phyloP scores from a whole-genome alignment of 768 basidiomycete genomes.

The Cystofilobasidium ferigula region DNA sequence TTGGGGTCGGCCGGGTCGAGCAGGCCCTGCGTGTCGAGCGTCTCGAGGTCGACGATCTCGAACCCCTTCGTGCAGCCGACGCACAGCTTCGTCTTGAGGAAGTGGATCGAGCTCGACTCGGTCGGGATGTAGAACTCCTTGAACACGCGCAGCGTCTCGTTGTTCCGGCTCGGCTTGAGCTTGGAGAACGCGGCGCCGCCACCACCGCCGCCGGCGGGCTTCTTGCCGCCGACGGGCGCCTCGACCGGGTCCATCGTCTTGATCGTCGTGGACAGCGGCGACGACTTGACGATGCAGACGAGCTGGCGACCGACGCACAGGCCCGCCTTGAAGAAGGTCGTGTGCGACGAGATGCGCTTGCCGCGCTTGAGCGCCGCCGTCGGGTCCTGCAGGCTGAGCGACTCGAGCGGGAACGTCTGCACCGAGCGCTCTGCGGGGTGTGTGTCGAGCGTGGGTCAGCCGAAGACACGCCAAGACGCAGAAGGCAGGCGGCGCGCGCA shows the following conservation, averaged over 20 bases:
- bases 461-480: neutral
- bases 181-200: slow-evolving; percentile 60
- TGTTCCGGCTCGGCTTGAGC: slow-evolving; percentile 74
- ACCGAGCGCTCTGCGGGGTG: slow-evolving; percentile 86
- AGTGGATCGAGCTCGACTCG: slow-evolving; percentile 91
- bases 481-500: slow-evolving; percentile 33
- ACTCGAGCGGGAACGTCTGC: slow-evolving; percentile 88
- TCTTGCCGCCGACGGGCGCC: slow-evolving; percentile 47
- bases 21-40: slow-evolving; percentile 88
- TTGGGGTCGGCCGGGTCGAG: slow-evolving; percentile 83
- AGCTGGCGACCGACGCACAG: slow-evolving; percentile 79
- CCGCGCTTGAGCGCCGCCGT: slow-evolving; percentile 83
- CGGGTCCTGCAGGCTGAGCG: slow-evolving; percentile 79
- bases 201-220: too few species aligned
- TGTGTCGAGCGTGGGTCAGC: too few species aligned
- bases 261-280: slow-evolving; percentile 88
- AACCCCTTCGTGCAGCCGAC: slow-evolving; percentile 95
- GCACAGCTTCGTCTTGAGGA: slow-evolving; percentile 92
- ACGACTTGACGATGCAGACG: slow-evolving; percentile 94
- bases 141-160: slow-evolving; percentile 78
- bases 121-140: slow-evolving; percentile 99
- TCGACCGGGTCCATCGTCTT: slow-evolving; percentile 96
- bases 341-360: slow-evolving; percentile 89
- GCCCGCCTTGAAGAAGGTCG: slow-evolving; percentile 95
- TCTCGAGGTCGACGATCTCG: slow-evolving; percentile 96